phyloP scores from a whole-genome alignment of 202 grass and related monocot genomes.

The Musa balbisiana region DNA sequence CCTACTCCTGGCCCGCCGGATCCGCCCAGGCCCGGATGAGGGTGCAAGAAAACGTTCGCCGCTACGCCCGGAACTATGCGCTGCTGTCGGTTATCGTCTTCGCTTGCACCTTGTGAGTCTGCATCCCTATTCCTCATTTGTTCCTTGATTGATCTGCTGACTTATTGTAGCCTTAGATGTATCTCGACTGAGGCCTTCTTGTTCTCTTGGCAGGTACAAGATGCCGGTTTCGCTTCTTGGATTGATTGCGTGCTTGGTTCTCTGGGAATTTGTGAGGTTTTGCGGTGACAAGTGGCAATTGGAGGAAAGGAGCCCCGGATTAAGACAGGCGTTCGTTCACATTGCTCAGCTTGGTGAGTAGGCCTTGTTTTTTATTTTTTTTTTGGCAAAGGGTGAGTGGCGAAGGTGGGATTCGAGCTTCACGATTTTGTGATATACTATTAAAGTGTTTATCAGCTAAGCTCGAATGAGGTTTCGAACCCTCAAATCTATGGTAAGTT shows the following conservation, averaged over 20 bases:
- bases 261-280: conserved; percentile 73
- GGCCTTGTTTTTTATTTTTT: not conserved
- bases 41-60: conserved; percentile 86
- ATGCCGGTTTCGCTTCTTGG: conserved; percentile 71
- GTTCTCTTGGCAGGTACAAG: conserved; percentile 45
- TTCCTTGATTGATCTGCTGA: not conserved
- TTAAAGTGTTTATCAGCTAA: no score
- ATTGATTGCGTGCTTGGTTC: conserved; percentile 43
- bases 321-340: conserved; percentile 44
- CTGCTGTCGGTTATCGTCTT: conserved; percentile 61
- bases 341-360: conserved; percentile 50
- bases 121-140: not conserved
- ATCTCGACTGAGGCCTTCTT: not conserved
- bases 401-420: no score
- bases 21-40: conserved; percentile 68
- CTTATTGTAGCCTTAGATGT: not conserved
- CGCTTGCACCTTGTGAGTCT: conserved; percentile 62
- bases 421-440: no score
- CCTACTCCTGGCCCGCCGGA: conserved; percentile 59
- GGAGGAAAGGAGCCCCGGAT: conserved; percentile 27
- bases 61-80: conserved; percentile 76
- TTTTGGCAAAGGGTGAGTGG: no score
- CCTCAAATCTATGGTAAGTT: no score
- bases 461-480: no score
- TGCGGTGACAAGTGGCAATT: conserved; percentile 46